Conservation (phyloP, 2,329 filamentous ascomycete genomes). For the Alternaria hordeiaustralica region DNA sequence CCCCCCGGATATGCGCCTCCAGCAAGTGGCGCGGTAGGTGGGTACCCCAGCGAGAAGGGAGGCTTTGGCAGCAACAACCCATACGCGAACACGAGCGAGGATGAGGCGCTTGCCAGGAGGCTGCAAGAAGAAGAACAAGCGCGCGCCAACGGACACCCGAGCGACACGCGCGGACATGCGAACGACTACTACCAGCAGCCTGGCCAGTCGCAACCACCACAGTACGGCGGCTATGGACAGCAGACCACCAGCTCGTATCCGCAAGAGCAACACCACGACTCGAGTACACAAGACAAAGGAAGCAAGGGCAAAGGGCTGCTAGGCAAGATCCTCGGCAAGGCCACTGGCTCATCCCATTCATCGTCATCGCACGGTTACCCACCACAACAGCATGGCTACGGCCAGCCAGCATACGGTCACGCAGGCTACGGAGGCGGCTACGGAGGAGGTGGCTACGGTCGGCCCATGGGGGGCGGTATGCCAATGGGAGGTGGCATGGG, state of each 20-base stretch:
- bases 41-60: constrained; percentile 52
- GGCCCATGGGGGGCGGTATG: constrained; percentile 53
- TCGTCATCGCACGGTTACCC: constrained; percentile 50
- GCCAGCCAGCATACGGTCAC: constrained; percentile 31
- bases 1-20: constrained; percentile 71
- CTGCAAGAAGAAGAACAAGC: constrained; percentile 86
- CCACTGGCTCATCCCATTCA: constrained; percentile 42
- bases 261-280: constrained; percentile 16
- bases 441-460: constrained; percentile 41
- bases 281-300: constrained; percentile 37
- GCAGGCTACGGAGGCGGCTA: constrained; percentile 18
- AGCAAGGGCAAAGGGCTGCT: constrained; percentile 53
- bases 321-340: constrained; percentile 61
- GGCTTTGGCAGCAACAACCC: constrained; percentile 69
- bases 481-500: constrained; percentile 10
- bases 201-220: constrained; percentile 10
- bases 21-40: constrained; percentile 43
- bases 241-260: constrained; percentile 25
- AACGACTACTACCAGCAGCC: constrained; percentile 55
- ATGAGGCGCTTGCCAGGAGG: constrained; percentile 75
- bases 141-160: constrained; percentile 51
- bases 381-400: constrained; percentile 28
- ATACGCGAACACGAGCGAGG: constrained; percentile 66
- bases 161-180: constrained; percentile 52
- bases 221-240: constrained; percentile 35